Conservation (phyloP, 768 basidiomycete genomes). For the Stropharia rugosoannulata region DNA sequence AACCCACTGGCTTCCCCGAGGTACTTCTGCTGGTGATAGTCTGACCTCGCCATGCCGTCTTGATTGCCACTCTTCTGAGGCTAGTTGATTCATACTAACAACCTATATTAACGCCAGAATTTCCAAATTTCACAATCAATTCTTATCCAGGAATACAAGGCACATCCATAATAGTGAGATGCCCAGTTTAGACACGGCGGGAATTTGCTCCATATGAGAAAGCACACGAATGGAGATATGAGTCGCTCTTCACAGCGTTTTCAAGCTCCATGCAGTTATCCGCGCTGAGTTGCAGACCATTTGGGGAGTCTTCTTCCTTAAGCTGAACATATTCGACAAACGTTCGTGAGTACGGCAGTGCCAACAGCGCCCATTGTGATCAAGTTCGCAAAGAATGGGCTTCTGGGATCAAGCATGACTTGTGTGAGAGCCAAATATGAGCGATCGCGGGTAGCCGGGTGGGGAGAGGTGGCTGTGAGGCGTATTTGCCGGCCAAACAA, state of each 20-base stretch:
- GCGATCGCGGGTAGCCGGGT: background rate
- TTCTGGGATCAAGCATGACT: background rate
- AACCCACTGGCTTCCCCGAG: background rate
- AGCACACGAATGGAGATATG: background rate
- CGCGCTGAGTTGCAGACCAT: too few species aligned
- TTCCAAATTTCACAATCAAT: too few species aligned
- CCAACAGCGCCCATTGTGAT: too few species aligned
- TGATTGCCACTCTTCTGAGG: background rate
- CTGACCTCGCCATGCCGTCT: background rate
- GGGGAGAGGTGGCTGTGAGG: slow-evolving; percentile 41
- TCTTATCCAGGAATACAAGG: background rate
- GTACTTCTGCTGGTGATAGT: background rate
- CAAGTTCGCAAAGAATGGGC: too few species aligned
- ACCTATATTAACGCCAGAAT: too few species aligned
- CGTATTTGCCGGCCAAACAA: slow-evolving; percentile 39
- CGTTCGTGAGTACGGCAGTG: too few species aligned
- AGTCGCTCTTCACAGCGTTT: too few species aligned
- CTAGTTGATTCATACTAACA: too few species aligned
- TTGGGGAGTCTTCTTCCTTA: too few species aligned
- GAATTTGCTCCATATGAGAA: background rate
- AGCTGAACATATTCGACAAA: too few species aligned
- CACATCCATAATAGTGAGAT: background rate
- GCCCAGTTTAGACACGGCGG: background rate
- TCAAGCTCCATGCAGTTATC: too few species aligned
- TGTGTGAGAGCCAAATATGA: background rate